Percentiles rank a stretch among this genome's conserved stretches.
Conservation (phyloP, 345 rosid species). For the Angophora floribunda region DNA sequence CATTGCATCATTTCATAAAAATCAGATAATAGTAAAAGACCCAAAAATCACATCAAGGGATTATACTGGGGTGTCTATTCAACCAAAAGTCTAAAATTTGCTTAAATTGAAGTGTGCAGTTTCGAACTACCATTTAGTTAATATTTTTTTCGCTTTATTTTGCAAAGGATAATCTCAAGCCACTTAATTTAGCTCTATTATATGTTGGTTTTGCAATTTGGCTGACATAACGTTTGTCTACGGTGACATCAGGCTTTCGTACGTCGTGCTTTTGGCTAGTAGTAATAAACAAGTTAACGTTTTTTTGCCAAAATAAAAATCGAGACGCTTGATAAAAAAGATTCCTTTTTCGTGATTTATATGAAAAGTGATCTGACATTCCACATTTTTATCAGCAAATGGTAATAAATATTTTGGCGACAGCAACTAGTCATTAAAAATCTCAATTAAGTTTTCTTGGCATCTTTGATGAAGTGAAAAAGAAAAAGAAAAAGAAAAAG, state of each 20-base stretch:
- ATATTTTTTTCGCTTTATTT: background rate
- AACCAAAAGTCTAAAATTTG: background rate
- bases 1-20: background rate
- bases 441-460: background rate
- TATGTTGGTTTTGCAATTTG: background rate
- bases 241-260: background rate
- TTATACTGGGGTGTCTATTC: background rate
- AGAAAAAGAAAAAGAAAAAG: background rate
- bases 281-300: background rate
- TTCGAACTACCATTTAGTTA: background rate
- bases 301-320: rapidly evolving
- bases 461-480: background rate
- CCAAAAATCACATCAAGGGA: background rate
- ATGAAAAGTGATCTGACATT: rapidly evolving
- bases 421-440: background rate
- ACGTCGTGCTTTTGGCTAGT: background rate
- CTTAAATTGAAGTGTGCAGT: background rate
- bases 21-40: background rate
- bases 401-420: no score
- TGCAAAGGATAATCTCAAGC: background rate
- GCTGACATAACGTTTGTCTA: no score
- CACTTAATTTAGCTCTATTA: background rate
- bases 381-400: background rate
- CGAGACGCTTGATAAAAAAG: rapidly evolving
- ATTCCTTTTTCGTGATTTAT: background rate